Evolutionary conservation across 208 protist genomes (phyloP), one percentile per base, ranked within the genome.

Genomic region (Plasmodiophora brassicae): DNA sequence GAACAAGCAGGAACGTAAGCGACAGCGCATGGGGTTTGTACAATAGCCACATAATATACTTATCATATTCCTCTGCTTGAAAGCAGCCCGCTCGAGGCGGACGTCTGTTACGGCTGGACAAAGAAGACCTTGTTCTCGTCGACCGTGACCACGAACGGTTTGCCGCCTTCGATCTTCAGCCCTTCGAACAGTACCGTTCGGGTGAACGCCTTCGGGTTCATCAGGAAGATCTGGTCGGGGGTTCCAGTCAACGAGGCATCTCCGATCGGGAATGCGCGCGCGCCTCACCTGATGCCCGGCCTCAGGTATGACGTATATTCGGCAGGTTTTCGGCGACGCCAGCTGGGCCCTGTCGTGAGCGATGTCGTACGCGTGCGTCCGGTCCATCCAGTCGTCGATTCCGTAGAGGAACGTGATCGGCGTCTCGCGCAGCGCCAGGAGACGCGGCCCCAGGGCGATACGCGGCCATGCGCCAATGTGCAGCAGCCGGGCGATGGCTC

Each of bases 351-450:
- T 5, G 20, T 32, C 14, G 41, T 78, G 32, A 38, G n/a, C 14
- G 20, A 78, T 38, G 20, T 14, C 14, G 20, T 8, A 44, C 20
- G 65, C 65, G 41, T 78, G n/a, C 32, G 5, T 32, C 20, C 65
- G 65, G 41, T 78, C 65, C 65, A 78, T 78, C 65, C 65, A 78
- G n/a, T 78, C 65, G 5, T 5, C n/a, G 14, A 78, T 5, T 78
- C 65, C 65, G 41, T 78, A 78, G 32, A 78, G 32, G 65, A 78
- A 78, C n/a, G 65, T 78, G 10, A 78, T 44, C n/a, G 65, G 65
- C 10, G 41, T 38, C 20, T 5, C 10, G 41, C 14, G n/a, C 41
- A 78, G 65, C n/a, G 10, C 5, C 20, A 38, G 5, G 5, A 78
- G n/a, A 32, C 65, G 65, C 20, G 65, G 65, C 5, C 65, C 65